Evolutionary conservation across 495 filamentous ascomycete species (phyloP).

Genomic region (Penicillium ucsense): DNA sequence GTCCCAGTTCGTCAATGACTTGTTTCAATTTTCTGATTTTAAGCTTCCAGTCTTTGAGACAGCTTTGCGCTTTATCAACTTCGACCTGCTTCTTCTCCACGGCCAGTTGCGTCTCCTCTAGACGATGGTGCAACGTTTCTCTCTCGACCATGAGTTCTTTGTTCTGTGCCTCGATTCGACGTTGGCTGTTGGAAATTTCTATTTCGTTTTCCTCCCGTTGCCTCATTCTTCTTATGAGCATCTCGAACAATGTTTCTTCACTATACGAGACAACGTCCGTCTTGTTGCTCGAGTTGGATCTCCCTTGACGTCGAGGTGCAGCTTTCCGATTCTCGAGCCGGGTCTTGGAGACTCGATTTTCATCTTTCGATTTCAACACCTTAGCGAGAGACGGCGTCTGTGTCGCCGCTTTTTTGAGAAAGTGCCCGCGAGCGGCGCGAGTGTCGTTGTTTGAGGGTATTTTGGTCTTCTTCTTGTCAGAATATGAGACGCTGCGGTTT

Average conservation of each 20-base stretch:
- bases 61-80: conserved; percentile 8
- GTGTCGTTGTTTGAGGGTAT: neutral
- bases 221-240: conserved; percentile 25
- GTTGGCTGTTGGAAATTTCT: conserved; percentile 11
- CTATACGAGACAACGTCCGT: conserved; percentile 6
- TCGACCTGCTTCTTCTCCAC: conserved; percentile 14
- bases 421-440: neutral
- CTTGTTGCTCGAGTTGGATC: neutral
- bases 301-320: neutral
- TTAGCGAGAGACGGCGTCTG: neutral
- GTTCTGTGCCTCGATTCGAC: conserved; percentile 19
- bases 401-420: neutral
- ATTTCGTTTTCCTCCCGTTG: conserved; percentile 27
- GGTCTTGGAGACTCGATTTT: conserved; percentile 8
- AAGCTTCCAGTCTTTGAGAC: conserved; percentile 24
- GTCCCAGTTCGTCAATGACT: conserved; percentile 27
- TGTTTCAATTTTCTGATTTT: conserved; percentile 24
- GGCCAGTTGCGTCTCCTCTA: conserved; percentile 5
- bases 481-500: neutral
- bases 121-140: conserved; percentile 10
- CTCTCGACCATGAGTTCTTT: conserved; percentile 18
- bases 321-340: conserved; percentile 7
- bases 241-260: conserved; percentile 29
- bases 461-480: neutral
- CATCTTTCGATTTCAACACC: neutral